phyloP scores from a whole-genome alignment of 495 filamentous ascomycete genomes.

The Hamigera avellanea region DNA sequence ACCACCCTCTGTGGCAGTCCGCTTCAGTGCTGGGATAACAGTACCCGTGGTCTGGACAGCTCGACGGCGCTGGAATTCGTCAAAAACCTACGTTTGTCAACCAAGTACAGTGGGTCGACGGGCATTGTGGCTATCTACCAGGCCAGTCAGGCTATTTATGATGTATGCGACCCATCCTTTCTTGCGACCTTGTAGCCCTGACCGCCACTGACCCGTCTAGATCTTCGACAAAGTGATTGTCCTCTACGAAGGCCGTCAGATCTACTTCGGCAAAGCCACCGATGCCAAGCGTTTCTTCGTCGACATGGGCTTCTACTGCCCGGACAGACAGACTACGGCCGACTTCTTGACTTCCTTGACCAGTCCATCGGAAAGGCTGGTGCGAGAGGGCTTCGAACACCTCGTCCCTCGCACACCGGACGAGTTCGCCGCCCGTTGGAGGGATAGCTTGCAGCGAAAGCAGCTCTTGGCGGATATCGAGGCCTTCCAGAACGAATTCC shows the following conservation, averaged over 20 bases:
- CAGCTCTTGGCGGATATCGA: conserved; percentile 60
- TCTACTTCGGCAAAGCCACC: conserved; percentile 58
- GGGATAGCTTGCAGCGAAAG: conserved; percentile 55
- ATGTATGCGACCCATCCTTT: conserved; percentile 14
- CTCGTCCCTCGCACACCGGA: conserved; percentile 60
- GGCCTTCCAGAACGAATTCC: conserved; percentile 49
- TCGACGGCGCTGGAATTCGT: conserved; percentile 76
- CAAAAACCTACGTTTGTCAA: conserved; percentile 53
- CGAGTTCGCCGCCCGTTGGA: conserved; percentile 67
- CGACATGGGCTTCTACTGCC: conserved; percentile 65
- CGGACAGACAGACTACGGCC: conserved; percentile 59
- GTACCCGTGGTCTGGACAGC: conserved; percentile 68
- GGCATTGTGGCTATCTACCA: conserved; percentile 79
- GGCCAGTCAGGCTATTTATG: conserved; percentile 64
- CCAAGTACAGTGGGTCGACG: conserved; percentile 52
- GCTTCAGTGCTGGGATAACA: conserved; percentile 73
- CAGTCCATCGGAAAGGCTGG: conserved; percentile 52
- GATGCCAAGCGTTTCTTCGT: conserved; percentile 59
- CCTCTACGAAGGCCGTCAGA: conserved; percentile 73
- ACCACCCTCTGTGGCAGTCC: conserved; percentile 50
- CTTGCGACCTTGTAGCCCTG: neutral
- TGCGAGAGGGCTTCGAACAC: conserved; percentile 52
- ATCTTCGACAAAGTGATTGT: conserved; percentile 68
- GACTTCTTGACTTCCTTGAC: conserved; percentile 79
- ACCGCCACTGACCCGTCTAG: neutral